Conservation (phyloP, 129 eudicot species). For the Lactuca sativa region DNA sequence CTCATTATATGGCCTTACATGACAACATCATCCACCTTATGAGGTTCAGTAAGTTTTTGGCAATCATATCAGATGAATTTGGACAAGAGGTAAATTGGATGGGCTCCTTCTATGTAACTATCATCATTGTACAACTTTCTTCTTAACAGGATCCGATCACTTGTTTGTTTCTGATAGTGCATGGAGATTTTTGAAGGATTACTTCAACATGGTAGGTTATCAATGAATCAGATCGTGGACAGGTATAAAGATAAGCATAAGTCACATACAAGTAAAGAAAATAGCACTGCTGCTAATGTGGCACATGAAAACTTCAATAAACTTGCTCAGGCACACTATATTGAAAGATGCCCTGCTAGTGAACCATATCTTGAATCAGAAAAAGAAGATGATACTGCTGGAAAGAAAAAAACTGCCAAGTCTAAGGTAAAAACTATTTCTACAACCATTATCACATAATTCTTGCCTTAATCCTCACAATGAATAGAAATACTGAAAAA, state of each 20-base stretch:
- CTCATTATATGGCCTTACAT: slow-evolving; percentile 78
- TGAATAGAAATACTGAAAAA: no score
- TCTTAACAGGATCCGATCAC: slow-evolving; percentile 1
- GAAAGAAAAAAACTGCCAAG: slow-evolving; percentile 51
- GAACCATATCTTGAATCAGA: slow-evolving; percentile 73
- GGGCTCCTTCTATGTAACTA: not conserved
- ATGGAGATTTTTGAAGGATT: slow-evolving; percentile 64
- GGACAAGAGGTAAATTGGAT: slow-evolving; percentile 60
- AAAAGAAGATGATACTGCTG: slow-evolving; percentile 54
- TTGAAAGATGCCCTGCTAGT: slow-evolving; percentile 92
- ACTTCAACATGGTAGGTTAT: slow-evolving; percentile 92
- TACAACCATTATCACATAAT: not conserved
- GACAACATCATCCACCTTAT: slow-evolving; percentile 72
- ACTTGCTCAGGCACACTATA: slow-evolving; percentile 60
- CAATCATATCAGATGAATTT: slow-evolving; percentile 57
- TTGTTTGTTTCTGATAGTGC: slow-evolving; percentile 42
- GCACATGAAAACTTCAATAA: slow-evolving; percentile 52
- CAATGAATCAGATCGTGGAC: slow-evolving; percentile 64
- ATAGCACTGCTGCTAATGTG: slow-evolving; percentile 36
- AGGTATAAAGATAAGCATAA: slow-evolving; percentile 49
- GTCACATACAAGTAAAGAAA: slow-evolving; percentile 36
- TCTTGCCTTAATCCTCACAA: not conserved
- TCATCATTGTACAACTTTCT: not conserved
- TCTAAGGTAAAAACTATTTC: slow-evolving; percentile 51
- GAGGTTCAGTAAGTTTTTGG: slow-evolving; percentile 83